phyloP scores from a whole-genome alignment of 495 filamentous ascomycete genomes.

The Aeminium ludgeri region DNA sequence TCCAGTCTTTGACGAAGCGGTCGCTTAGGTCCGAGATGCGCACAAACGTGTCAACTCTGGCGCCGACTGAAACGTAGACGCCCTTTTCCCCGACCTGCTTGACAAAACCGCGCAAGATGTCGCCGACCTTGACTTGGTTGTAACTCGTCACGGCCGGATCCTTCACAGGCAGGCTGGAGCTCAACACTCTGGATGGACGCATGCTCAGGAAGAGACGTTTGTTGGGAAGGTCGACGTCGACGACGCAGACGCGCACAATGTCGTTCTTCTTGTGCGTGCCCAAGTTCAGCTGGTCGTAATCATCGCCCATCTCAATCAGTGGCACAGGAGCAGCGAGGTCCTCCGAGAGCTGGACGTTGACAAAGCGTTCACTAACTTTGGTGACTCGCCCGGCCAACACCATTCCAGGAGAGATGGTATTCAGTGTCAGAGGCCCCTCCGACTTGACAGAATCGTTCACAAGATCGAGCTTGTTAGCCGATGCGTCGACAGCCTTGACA shows the following conservation, averaged over 20 bases:
- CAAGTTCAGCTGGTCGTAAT: constrained; percentile 59
- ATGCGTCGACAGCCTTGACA: constrained; percentile 57
- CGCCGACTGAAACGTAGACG: constrained; percentile 64
- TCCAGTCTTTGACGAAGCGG: constrained; percentile 87
- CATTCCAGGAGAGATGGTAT: constrained; percentile 56
- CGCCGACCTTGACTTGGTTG: constrained; percentile 56
- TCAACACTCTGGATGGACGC: constrained; percentile 75
- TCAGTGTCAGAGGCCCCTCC: constrained; percentile 29
- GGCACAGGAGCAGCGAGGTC: constrained; percentile 54
- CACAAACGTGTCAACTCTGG: constrained; percentile 63
- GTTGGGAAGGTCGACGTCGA: constrained; percentile 62
- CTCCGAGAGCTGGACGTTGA: constrained; percentile 75
- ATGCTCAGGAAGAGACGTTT: constrained; percentile 67
- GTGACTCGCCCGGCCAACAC: constrained; percentile 69
- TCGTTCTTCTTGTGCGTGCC: constrained; percentile 62
- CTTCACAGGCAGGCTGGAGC: constrained; percentile 64
- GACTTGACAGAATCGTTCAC: constrained; percentile 48
- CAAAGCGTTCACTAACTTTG: constrained; percentile 63
- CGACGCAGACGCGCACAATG: constrained; percentile 64
- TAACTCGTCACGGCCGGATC: constrained; percentile 59
- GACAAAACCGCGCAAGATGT: constrained; percentile 76
- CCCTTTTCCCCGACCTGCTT: constrained; percentile 74
- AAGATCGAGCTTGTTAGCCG: constrained; percentile 62
- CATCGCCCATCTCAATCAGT: constrained; percentile 65
- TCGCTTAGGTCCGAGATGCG: constrained; percentile 80